Base-by-base conservation (phyloP, 2,329 filamentous ascomycete species). In the Mycosphaerella sp. region DNA sequence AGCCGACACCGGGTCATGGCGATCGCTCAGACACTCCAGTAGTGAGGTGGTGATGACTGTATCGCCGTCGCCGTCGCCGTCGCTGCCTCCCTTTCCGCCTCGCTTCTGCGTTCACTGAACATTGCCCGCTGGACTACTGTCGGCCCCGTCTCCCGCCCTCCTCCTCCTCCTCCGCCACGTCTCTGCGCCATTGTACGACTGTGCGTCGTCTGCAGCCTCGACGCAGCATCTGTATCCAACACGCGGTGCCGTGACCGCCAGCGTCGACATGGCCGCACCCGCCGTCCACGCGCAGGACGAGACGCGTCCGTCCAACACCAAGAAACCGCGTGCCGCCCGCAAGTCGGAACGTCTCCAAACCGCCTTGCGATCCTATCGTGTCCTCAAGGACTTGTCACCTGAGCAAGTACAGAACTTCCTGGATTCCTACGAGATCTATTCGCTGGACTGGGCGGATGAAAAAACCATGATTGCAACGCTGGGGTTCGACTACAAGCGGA, bases 401-500 rank as follows among this genome's bases (percentile, higher is more conserved):
- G 49, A 59, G 35, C 59, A 65, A 52, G 57, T 65, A 27, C 58
- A 62, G 34, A 57, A 53, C 35, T 65, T 65, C 54, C 61, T 65
- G 59, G 52, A 58, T 12, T 64, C 62, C 3, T 64, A 64, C 47
- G 40, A 59, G 28, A 65, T 65, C 49, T 65, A 65, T 49, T 58
- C 60, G 40, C 53, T 65, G 13, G 62, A 65, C 45, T 65, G 62
- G 62, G 55, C 49, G 1, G 55, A 65, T 32, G 62, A 65, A 47
- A 54, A 59, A 35, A 44, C 41, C 16, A 65, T 65, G 62, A 49
- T 62, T 25, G 57, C 60, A 13, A 53, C 56, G 6, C 53, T 65
- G 21, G 62, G 62, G 2, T 54, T 53, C 5, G 49, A 64, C 43
- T 65, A 64, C 39, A 59, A 62, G 42, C 41, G 61, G 34, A 52